Evolutionary conservation across 805 yeast species (phyloP), one percentile per base, ranked within the genome.

Genomic region (Hemisphaericaspora nanyangensis): DNA sequence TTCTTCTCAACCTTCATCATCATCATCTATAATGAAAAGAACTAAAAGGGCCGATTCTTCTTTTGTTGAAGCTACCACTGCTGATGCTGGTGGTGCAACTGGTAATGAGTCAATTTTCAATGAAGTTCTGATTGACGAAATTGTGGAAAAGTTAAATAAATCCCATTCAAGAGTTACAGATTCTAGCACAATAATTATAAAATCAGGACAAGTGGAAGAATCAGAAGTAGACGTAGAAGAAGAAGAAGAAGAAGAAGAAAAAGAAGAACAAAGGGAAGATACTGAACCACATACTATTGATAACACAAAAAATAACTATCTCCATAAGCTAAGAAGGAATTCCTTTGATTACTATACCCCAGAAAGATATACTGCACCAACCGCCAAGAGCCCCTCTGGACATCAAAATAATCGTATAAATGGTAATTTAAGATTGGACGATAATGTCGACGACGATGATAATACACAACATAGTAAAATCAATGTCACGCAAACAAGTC

Each of bases 281-380:
- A 22, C 26, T 5, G 26, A 22, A 5, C 26, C 26, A 8, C 26
- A 22, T 22, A 22, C 26, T 3, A 22, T 22, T 12, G 8, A 22
- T 22, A 5, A 12, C 26, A 22, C 8, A 8, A 22, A 22, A 12
- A 22, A 31, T 19, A 58, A 58, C 4, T 60, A 51, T 29, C 26
- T 46, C 19, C 45, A 35, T 31, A 50, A 45, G 35, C 47, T 52
- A 52, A 27, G 41, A 34, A 12, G 24, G 36, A 34, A 43, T 43
- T 26, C 34, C 10, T 16, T 26, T n/a, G 54, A 56, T 20, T 55
- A 53, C 31, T 44, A 55, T 3, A 60, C 66, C 3, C 65, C 65
- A 1, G 57, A 58, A 30, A 46, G 65, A 31, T 49, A 46, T 27
- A 60, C 65, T 3, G 66, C 58, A 25, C 60, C 63, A 7, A 43